Conservation (phyloP, 352 stramenopile species). For the Blastocystis hominis region DNA sequence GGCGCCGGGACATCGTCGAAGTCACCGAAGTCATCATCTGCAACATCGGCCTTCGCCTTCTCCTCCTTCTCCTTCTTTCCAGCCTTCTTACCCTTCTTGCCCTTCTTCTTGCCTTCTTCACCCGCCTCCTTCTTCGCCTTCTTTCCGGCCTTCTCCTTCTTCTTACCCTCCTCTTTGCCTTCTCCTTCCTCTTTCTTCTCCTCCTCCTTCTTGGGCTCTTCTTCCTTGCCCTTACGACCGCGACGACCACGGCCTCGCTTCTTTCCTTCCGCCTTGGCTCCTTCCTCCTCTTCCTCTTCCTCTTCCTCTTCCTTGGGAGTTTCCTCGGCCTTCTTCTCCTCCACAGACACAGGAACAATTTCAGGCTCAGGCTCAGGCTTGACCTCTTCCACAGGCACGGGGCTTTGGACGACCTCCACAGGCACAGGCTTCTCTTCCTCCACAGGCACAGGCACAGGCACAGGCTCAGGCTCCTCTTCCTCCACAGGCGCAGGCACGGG, state of each 20-base stretch:
- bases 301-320: not conserved
- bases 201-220: not conserved
- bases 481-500: too few relatives aligned
- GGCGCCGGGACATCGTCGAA: too few relatives aligned
- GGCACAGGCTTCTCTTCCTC: not conserved
- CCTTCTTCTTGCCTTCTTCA: not conserved
- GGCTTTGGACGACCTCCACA: not conserved
- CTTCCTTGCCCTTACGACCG: slow-evolving; percentile 22
- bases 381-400: not conserved
- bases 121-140: not conserved
- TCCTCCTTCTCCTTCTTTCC: slow-evolving; percentile 27
- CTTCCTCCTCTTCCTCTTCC: not conserved
- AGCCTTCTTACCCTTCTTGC: slow-evolving; percentile 15
- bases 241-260: not conserved
- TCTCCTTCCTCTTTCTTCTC: slow-evolving; percentile 36
- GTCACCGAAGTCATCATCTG: not conserved
- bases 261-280: slow-evolving; percentile 17
- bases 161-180: slow-evolving; percentile 31
- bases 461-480: too few relatives aligned
- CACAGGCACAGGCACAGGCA: not conserved
- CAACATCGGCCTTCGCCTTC: not conserved
- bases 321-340: slow-evolving; percentile 18
- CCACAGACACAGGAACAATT: not conserved
- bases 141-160: slow-evolving; percentile 37
- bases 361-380: not conserved